phyloP scores from a whole-genome alignment of 192 early-diverging fungal species.

The Umbelopsis vinacea region DNA sequence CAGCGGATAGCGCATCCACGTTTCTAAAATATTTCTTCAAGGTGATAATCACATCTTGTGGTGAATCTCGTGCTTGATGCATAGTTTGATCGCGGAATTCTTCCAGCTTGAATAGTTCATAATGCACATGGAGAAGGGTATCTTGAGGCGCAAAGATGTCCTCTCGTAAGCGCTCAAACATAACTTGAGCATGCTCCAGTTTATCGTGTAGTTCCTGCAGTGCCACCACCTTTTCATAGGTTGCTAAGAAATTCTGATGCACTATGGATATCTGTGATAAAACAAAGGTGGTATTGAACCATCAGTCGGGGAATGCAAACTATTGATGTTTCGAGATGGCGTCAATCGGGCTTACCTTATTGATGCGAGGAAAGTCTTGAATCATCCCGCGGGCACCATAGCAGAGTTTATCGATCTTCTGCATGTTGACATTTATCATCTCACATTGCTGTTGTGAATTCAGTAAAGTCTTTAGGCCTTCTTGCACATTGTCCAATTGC shows the following conservation, averaged over 20 bases:
- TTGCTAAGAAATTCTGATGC: constrained; percentile 94
- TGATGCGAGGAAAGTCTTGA: constrained; percentile 88
- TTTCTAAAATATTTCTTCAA: constrained; percentile 85
- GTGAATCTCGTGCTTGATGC: constrained; percentile 67
- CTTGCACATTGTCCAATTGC: constrained; percentile 89
- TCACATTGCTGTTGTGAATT: constrained; percentile 66
- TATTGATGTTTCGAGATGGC: neutral
- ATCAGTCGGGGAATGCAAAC: neutral
- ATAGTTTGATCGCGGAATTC: constrained; percentile 87
- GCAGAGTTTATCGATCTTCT: constrained; percentile 86
- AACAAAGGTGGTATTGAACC: neutral
- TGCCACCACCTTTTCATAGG: constrained; percentile 82
- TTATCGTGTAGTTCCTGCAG: constrained; percentile 89
- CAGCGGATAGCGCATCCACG: constrained; percentile 77
- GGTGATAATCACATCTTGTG: constrained; percentile 82
- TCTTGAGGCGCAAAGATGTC: constrained; percentile 71
- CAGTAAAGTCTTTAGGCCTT: constrained; percentile 81
- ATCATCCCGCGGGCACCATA: constrained; percentile 85
- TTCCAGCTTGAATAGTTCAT: constrained; percentile 85
- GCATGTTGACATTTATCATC: constrained; percentile 74
- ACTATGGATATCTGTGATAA: constrained; percentile 78
- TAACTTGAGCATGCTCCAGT: constrained; percentile 68
- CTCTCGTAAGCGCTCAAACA: constrained; percentile 70
- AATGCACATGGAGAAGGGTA: constrained; percentile 88
- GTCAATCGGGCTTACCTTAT: constrained; percentile 59